These are phyloP conservation scores for Annona cherimola DNA, from an alignment of 164 flowering plant species.

Conservation along the genomic window DNA sequence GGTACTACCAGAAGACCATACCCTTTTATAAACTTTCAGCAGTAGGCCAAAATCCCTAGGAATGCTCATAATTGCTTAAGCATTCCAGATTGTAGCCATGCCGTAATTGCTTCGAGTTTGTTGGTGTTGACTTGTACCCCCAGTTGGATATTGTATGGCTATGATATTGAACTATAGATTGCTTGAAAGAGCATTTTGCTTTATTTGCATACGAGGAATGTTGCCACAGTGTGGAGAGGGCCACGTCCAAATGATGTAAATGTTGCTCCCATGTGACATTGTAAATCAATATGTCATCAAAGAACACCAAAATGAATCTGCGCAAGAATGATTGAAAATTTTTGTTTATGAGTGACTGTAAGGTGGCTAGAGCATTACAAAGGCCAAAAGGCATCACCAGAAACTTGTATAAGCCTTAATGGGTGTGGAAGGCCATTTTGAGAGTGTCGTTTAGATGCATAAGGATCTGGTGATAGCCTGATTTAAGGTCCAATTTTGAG, in stretches of 20 bases:
- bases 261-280: background rate
- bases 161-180: background rate
- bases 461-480: conserved; percentile 3
- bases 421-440: background rate
- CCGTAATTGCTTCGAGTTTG: conserved; percentile 2
- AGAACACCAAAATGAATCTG: background rate
- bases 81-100: background rate
- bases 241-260: background rate
- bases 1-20: conserved; percentile 5
- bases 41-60: conserved; percentile 1
- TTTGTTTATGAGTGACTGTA: background rate
- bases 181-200: background rate
- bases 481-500: conserved; percentile 3
- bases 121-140: background rate
- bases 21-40: conserved; percentile 1
- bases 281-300: conserved; percentile 1
- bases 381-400: conserved; percentile 3
- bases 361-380: background rate
- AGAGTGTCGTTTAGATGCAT: background rate
- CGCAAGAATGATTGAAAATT: background rate
- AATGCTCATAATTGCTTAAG: background rate
- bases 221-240: background rate
- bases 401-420: background rate
- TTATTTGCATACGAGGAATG: background rate
- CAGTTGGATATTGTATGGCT: background rate